phyloP scores from a whole-genome alignment of 148 eudicot species.

The Cornus suecica region DNA sequence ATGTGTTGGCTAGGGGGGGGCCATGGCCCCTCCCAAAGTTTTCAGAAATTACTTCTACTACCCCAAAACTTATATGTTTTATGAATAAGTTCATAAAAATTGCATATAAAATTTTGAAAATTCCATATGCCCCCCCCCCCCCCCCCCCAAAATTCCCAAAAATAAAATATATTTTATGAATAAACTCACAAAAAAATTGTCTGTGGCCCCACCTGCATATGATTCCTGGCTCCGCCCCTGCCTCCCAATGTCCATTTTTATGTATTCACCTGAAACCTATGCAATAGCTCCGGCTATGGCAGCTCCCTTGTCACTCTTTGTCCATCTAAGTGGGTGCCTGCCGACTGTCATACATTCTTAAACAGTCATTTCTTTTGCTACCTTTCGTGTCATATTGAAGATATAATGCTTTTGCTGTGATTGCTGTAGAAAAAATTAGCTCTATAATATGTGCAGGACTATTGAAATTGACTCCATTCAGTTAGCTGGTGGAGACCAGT shows the following conservation, averaged over 20 bases:
- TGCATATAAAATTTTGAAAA: too few species aligned
- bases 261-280: background rate
- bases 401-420: background rate
- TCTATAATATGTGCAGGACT: conserved; percentile 26
- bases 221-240: too few species aligned
- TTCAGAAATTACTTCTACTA: too few species aligned
- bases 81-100: too few species aligned
- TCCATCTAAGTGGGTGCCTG: background rate
- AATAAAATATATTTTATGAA: too few species aligned
- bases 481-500: conserved; percentile 27
- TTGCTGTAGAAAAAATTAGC: background rate
- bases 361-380: background rate
- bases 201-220: too few species aligned
- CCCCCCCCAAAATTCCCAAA: too few species aligned
- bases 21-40: too few species aligned
- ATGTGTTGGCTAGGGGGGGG: too few species aligned
- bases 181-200: too few species aligned
- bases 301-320: background rate
- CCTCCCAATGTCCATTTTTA: background rate
- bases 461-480: conserved; percentile 11
- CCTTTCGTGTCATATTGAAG: background rate
- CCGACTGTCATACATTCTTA: background rate
- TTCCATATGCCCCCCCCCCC: too few species aligned
- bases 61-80: too few species aligned
- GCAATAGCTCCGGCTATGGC: background rate